Evolutionary conservation across 768 basidiomycete genomes (phyloP).

Genomic region (Filobasidium floriforme): DNA sequence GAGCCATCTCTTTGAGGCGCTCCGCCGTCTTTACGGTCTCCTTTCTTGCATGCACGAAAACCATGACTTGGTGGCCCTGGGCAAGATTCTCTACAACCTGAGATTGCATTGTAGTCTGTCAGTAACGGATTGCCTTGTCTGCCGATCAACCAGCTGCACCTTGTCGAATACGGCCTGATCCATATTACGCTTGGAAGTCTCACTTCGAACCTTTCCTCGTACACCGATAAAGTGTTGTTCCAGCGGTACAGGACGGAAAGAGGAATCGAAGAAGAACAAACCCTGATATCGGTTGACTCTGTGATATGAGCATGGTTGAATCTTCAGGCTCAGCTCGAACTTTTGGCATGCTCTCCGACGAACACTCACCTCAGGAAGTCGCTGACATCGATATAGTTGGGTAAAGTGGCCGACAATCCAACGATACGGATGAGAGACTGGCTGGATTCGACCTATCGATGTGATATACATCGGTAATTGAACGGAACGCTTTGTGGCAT

Average conservation of each 20-base stretch:
- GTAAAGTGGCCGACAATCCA: constrained; percentile 85
- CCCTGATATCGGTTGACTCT: constrained; percentile 81
- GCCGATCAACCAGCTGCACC: too few species aligned
- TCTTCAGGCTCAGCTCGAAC: not conserved
- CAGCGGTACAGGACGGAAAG: constrained; percentile 89
- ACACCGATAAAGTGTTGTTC: constrained; percentile 96
- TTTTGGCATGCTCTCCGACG: not conserved
- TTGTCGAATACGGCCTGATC: constrained; percentile 84
- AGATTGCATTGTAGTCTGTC: not conserved
- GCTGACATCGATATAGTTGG: constrained; percentile 93
- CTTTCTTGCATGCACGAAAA: constrained; percentile 96
- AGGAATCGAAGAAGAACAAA: constrained; percentile 94
- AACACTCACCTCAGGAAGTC: constrained; percentile 72
- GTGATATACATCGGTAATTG: too few species aligned
- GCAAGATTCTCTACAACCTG: constrained; percentile 70
- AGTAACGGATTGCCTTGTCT: too few species aligned
- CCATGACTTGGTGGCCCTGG: constrained; percentile 98
- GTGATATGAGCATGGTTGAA: not conserved
- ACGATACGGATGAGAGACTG: constrained; percentile 95
- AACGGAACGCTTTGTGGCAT: too few species aligned
- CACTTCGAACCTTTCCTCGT: constrained; percentile 73
- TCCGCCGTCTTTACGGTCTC: constrained; percentile 91
- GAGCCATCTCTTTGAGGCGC: constrained; percentile 67
- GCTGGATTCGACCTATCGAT: constrained; percentile 78
- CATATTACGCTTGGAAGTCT: constrained; percentile 68